Evolutionary conservation across 345 rosid genomes (phyloP).

Genomic region (Murraya koenigii): DNA sequence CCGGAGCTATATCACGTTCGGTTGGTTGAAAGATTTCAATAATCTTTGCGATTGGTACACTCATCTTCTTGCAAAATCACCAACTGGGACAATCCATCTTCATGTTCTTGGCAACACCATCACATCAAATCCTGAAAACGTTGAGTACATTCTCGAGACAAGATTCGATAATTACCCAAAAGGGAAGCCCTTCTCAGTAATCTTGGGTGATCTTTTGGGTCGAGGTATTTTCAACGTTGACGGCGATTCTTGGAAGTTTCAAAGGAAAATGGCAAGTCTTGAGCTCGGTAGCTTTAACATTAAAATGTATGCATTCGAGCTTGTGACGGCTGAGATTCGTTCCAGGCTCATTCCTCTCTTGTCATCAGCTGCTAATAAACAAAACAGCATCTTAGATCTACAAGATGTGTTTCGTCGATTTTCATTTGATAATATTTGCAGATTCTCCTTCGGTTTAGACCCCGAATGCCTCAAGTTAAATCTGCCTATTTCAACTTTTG

Average conservation of each 20-base stretch:
- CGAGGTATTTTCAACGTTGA: conserved; percentile 68
- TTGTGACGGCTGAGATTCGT: conserved; percentile 37
- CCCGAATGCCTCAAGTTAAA: conserved; percentile 53
- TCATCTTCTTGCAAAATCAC: conserved; percentile 39
- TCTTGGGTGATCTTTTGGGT: conserved; percentile 67
- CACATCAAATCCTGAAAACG: conserved; percentile 55
- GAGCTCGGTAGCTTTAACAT: conserved; percentile 55
- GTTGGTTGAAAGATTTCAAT: conserved; percentile 37
- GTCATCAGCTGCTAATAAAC: conserved; percentile 11
- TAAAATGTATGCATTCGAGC: conserved; percentile 40
- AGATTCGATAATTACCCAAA: conserved; percentile 66
- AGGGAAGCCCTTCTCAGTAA: conserved; percentile 52
- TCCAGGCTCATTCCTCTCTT: conserved; percentile 44
- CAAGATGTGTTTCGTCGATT: conserved; percentile 68
- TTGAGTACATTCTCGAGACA: conserved; percentile 62
- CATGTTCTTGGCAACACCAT: conserved; percentile 47
- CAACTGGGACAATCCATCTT: conserved; percentile 38
- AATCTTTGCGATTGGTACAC: conserved; percentile 49
- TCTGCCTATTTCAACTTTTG: conserved; percentile 51
- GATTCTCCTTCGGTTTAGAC: conserved; percentile 65
- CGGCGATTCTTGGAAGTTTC: conserved; percentile 65
- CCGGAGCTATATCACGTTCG: conserved; percentile 22
- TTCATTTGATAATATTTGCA: conserved; percentile 60
- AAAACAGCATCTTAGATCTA: conserved; percentile 30
- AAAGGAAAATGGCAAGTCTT: conserved; percentile 60